Conservation (phyloP, 768 basidiomycete genomes). For the Pholiota conissans region DNA sequence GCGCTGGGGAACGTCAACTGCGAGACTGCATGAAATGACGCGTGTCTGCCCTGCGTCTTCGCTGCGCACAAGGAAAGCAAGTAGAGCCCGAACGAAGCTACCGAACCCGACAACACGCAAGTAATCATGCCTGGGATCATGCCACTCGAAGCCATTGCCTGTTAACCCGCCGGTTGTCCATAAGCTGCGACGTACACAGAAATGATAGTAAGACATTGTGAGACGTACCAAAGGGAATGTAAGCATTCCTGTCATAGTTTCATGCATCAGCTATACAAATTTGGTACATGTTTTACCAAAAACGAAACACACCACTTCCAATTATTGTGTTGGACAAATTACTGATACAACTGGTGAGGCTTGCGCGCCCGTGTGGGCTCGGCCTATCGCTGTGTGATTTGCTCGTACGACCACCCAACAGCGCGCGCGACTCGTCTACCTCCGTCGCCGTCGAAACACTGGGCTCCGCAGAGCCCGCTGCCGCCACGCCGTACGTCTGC, state of each 20-base stretch:
- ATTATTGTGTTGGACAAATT: conserved; percentile 91
- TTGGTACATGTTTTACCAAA: background rate
- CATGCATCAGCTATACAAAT: background rate
- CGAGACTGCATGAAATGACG: conserved; percentile 83
- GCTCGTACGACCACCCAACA: conserved; percentile 48
- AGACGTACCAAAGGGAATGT: conserved; percentile 77
- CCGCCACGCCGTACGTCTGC: conserved; percentile 65
- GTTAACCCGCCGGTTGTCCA: background rate
- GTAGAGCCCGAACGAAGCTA: conserved; percentile 86
- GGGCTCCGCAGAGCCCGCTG: conserved; percentile 31
- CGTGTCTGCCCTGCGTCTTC: conserved; percentile 66
- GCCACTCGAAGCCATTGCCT: conserved; percentile 92
- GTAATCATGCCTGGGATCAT: conserved; percentile 89
- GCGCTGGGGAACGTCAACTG: conserved; percentile 88
- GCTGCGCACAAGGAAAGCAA: conserved; percentile 84
- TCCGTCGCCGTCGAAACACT: conserved; percentile 1
- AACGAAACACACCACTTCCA: conserved; percentile 67
- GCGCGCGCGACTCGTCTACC: conserved; percentile 55
- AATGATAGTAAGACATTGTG: background rate
- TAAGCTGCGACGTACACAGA: background rate
- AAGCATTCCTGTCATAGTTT: conserved; percentile 64
- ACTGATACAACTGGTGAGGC: conserved; percentile 65
- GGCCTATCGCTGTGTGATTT: conserved; percentile 16
- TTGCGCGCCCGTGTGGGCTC: conserved; percentile 65
- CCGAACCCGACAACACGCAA: conserved; percentile 75